Base-by-base conservation (phyloP, 768 basidiomycete species). In the Gyrodon lividus region DNA sequence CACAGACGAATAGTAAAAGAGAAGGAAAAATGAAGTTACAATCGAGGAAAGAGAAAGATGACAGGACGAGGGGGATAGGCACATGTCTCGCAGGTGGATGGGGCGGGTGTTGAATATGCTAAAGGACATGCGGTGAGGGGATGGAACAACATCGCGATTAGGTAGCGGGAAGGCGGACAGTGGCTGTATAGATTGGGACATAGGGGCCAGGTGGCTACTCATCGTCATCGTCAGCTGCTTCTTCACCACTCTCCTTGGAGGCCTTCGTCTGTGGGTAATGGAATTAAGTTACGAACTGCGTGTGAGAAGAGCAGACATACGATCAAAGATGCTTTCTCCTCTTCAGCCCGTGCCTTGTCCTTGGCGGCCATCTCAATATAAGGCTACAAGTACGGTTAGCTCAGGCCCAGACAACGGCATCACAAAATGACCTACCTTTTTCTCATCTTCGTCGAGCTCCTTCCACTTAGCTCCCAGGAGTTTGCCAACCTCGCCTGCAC, bases 391-490 rank as follows among this genome's bases (percentile, higher is more conserved):
- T 48, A 62, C 23, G 31, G 44, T 57, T 2, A 64, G 40, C 13
- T 47, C 22, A 8, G 20, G 45, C 44, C 10, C 12, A 7, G 20
- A 52, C 16, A 7, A 17, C 19, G 10, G 19, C 10, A 13, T 14
- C 6, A n/a, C 6, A 2, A 45, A 43, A 6, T 16, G n/a, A 66
- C 72, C 40, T 46, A 90, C 92, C 82, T 90, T 91, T 79, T 93
- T 96, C 77, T 97, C 93, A 31, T 81, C 81, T 5, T 93, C 92
- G 48, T 83, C 83, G 62, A 97, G 81, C 69, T 92, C 92, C 79
- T 97, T 98, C 96, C 96, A 98, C 74, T 93, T 94, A 46, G 87
- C 87, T 37, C 96, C 96, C 52, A 98, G 84, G 41, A 97, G 79
- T 74, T 94, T 97, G 61, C 95, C 96, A 52, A 97, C 81, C 70